Base-by-base conservation (phyloP, 345 rosid genomes). In the Cardamine occulta region DNA sequence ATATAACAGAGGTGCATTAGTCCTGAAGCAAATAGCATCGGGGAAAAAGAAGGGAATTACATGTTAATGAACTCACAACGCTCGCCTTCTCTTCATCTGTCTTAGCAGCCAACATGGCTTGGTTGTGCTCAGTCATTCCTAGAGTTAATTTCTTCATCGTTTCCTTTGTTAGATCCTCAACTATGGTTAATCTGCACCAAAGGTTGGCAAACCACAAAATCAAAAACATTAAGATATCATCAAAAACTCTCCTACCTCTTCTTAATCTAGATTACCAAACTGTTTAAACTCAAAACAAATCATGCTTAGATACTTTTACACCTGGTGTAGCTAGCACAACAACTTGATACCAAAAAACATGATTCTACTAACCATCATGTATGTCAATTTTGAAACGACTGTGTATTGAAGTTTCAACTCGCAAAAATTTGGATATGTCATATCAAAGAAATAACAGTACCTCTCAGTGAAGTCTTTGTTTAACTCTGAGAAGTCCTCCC, bases 81-180 rank as follows among this genome's bases (percentile, higher is more conserved):
- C 7, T 80, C 28, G 88, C 84, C 80, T 94, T 94, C 52, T 86
- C 96, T 69, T 88, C 95, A 77, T 90, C 93, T 7, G 95, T 75
- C 86, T 89, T 91, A 21, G 98, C 96, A 80, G 88, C 85, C 32
- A 93, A 86, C 98, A 94, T 86, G 57, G 90, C 93, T 86, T 94
- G 90, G 85, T 84, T 88, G 74, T 91, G 91, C 82, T 90, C 95
- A 29, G 90, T 85, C 96, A 90, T 85, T 76, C 92, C 95, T 77
- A 89, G 96, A 60, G 91, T 89, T 75, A 88, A 80, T 69, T 94
- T 94, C 81, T 87, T 94, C 88, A 88, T 84, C 9, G 91, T 91
- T 73, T 88, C 92, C 84, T 90, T 88, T 9, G 97, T 91, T 78
- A 91, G 80, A 80, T 91, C 97, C 80, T 90, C 98, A 80, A 91